Conservation (phyloP, 1,284 basidiomycete species). For the Microbotryum intermedium region DNA sequence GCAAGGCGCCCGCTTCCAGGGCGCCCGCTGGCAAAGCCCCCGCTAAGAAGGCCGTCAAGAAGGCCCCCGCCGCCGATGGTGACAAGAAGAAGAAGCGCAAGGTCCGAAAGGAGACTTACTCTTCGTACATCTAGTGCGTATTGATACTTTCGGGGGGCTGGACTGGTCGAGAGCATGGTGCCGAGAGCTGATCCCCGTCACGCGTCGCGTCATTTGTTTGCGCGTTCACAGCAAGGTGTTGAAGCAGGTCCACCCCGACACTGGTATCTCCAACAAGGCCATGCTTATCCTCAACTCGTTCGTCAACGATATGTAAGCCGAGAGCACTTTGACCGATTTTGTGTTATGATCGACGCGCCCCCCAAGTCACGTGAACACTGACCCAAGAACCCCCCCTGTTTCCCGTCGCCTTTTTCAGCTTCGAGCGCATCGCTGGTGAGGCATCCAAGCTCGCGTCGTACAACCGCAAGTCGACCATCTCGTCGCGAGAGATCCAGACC, state of each 20-base stretch:
- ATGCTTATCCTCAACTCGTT: conserved; percentile 42
- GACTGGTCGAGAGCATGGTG: too few relatives aligned
- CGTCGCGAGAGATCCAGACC: conserved; percentile 77
- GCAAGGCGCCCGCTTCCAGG: conserved; percentile 54
- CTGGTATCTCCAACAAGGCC: conserved; percentile 45
- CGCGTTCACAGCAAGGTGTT: conserved; percentile 44
- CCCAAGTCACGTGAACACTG: too few relatives aligned
- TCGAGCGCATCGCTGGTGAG: conserved; percentile 40
- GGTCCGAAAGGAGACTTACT: conserved; percentile 41
- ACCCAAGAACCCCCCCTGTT: too few relatives aligned
- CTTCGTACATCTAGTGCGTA: conserved; percentile 19
- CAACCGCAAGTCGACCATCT: conserved; percentile 91
- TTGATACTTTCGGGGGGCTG: background rate
- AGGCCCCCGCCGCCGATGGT: conserved; percentile 48
- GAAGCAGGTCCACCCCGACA: conserved; percentile 48
- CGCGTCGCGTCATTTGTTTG: conserved; percentile 11
- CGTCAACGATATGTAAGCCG: conserved; percentile 53
- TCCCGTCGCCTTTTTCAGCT: conserved; percentile 15
- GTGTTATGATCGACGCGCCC: too few relatives aligned
- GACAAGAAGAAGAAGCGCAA: conserved; percentile 88
- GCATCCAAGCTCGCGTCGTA: conserved; percentile 65
- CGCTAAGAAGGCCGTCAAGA: conserved; percentile 52
- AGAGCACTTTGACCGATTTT: conserved; percentile 60
- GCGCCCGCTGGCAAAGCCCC: conserved; percentile 68
- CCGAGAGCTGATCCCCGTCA: too few relatives aligned